Evolutionary conservation across 2,329 filamentous ascomycete species (phyloP).

Genomic region (Exophiala dermatitidis): DNA sequence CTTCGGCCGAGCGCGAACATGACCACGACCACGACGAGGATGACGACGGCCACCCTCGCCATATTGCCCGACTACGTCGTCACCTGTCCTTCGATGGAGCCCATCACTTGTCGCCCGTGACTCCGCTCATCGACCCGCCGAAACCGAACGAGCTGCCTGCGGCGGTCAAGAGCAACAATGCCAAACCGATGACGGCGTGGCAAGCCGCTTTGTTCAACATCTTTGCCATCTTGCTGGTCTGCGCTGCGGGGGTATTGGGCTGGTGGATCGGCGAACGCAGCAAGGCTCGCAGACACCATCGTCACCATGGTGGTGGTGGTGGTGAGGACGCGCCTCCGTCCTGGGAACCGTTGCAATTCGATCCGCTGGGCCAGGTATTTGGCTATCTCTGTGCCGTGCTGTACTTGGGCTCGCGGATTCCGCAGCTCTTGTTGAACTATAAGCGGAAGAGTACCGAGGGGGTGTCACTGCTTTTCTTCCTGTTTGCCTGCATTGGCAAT

Average conservation of each 20-base stretch:
- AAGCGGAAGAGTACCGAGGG: constrained; percentile 88
- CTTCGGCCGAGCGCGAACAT: not conserved
- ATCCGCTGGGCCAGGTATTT: constrained; percentile 76
- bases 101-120: constrained; percentile 67
- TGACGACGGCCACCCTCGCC: constrained; percentile 11
- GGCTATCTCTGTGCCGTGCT: constrained; percentile 85
- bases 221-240: constrained; percentile 70
- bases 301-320: constrained; percentile 32
- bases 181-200: constrained; percentile 37
- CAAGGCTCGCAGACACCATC: constrained; percentile 33
- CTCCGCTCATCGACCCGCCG: constrained; percentile 61
- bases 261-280: constrained; percentile 61
- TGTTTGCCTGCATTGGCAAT: constrained; percentile 94
- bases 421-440: constrained; percentile 87
- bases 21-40: constrained; percentile 1
- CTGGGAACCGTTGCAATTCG: constrained; percentile 55
- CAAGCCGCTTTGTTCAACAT: constrained; percentile 61
- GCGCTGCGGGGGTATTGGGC: constrained; percentile 71
- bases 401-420: constrained; percentile 82
- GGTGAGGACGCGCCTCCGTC: constrained; percentile 23
- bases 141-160: constrained; percentile 30
- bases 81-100: constrained; percentile 54
- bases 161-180: constrained; percentile 25
- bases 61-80: constrained; percentile 34
- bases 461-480: constrained; percentile 87